Base-by-base conservation (phyloP, 306 rosid species). In the Cajanus cajan region DNA sequence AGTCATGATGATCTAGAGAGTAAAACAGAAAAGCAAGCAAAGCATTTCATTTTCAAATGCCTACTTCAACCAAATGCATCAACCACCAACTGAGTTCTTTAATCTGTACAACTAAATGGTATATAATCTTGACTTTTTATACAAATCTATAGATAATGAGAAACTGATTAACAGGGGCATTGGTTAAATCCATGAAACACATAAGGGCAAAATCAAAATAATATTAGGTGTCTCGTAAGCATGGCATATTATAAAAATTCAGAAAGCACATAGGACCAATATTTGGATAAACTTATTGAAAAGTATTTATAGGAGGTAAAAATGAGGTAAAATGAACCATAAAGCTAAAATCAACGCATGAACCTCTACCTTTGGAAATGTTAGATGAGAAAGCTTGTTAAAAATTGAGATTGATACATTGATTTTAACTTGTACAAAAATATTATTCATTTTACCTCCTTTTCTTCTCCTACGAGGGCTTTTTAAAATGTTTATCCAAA, bases 51-150 rank as follows among this genome's bases (percentile, higher is more conserved):
- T 65, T 44, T 58, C 19, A 54, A 71, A 70, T 44, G 22, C 68
- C 47, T 76, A 54, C 44, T 68, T 68, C 57, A 67, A 78, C 59
- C 61, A 36, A 70, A 62, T 36, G 25, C 54, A 33, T 12, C 70
- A 40, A 34, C 33, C 22, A 43, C 21, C 70, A 63, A 54, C 43
- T 18, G 45, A 63, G 63, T 31, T 21, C 58, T 59, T 18, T 15
- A 25, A 58, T 41, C 22, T 39, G 7, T 48, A 50, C 8, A 69
- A 71, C 36, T n/a, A 34, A 19, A 51, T 51, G 55, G 15, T 24
- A 44, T 24, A 44, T 22, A 71, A 64, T 52, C 51, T 16, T 71
- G 57, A 47, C 57, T 64, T 50, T 63, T 50, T 28, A 77, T 57
- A 70, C 39, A 40, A 36, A 64, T 45, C 80, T 21, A 63, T 19